Conservation (phyloP, 2,329 filamentous ascomycete species). For the Fusarium illudens region DNA sequence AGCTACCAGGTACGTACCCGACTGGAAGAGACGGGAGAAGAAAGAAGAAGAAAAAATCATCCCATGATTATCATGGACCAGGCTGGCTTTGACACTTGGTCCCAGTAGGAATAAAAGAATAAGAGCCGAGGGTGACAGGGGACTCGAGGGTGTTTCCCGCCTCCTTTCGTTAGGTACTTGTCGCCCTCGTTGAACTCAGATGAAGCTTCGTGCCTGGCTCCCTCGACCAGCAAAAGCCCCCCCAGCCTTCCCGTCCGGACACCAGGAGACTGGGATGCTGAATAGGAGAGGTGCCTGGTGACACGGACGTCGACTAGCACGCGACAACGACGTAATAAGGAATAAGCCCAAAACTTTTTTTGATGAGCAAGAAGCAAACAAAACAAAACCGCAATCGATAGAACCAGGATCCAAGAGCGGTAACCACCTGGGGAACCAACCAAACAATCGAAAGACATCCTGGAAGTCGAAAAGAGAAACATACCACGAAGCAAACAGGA, state of each 20-base stretch:
- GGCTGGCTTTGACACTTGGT: constrained; percentile 7
- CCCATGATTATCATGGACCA: constrained; percentile 13
- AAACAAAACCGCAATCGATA: background rate
- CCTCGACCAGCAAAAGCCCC: background rate
- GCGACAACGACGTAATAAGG: constrained; percentile 18
- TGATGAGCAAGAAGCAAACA: background rate
- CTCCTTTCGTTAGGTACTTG: constrained; percentile 6
- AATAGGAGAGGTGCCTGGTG: constrained; percentile 10
- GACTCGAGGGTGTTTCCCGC: background rate
- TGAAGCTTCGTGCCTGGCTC: background rate
- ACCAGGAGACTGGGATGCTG: background rate
- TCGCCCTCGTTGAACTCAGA: background rate
- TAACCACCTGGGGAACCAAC: constrained; percentile 20
- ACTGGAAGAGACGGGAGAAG: constrained; percentile 26
- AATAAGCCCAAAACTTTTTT: background rate
- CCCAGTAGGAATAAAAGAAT: background rate
- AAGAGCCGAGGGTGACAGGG: background rate
- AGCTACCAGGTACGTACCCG: constrained; percentile 11
- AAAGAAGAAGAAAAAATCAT: constrained; percentile 14
- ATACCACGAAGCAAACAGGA: constrained; percentile 4
- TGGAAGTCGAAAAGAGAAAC: constrained; percentile 21
- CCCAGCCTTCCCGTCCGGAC: constrained; percentile 4
- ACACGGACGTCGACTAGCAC: constrained; percentile 6
- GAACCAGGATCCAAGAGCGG: constrained; percentile 4
- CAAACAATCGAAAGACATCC: constrained; percentile 13